These are phyloP conservation scores for Wickerhamomyces silvicola DNA, from an alignment of 805 yeast genomes.

Conservation along the genomic window DNA sequence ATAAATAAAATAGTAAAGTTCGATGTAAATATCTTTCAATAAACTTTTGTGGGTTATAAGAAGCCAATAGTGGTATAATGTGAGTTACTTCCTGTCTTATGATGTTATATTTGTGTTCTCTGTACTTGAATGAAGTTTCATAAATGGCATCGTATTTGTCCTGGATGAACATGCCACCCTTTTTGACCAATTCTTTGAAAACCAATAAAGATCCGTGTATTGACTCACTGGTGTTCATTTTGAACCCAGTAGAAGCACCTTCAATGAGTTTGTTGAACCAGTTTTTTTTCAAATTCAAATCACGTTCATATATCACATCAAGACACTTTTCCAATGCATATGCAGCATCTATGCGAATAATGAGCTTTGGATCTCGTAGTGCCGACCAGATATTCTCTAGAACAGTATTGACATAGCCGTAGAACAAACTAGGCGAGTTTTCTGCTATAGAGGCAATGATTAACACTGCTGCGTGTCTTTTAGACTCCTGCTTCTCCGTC, in stretches of 20 bases:
- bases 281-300: constrained; percentile 55
- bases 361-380: constrained; percentile 67
- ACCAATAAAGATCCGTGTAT: constrained; percentile 86
- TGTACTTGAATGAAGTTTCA: constrained; percentile 65
- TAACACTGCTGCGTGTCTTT: constrained; percentile 87
- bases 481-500: constrained; percentile 75
- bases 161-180: constrained; percentile 66
- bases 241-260: constrained; percentile 59
- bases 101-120: constrained; percentile 68
- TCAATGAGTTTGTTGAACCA: constrained; percentile 72
- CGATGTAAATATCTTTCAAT: constrained; percentile 76
- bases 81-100: constrained; percentile 81
- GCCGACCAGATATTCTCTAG: constrained; percentile 85
- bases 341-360: constrained; percentile 80
- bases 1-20: constrained; percentile 67
- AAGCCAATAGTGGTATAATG: constrained; percentile 77
- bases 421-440: constrained; percentile 79
- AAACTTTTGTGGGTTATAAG: constrained; percentile 67
- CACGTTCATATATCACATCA: constrained; percentile 74
- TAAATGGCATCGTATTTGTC: constrained; percentile 71
- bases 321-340: constrained; percentile 71
- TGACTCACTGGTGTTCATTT: constrained; percentile 49
- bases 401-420: constrained; percentile 70
- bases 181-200: constrained; percentile 66
- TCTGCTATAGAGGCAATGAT: constrained; percentile 78